Conservation (phyloP, 148 eudicot genomes). For the Dysphania ambrosioides region DNA sequence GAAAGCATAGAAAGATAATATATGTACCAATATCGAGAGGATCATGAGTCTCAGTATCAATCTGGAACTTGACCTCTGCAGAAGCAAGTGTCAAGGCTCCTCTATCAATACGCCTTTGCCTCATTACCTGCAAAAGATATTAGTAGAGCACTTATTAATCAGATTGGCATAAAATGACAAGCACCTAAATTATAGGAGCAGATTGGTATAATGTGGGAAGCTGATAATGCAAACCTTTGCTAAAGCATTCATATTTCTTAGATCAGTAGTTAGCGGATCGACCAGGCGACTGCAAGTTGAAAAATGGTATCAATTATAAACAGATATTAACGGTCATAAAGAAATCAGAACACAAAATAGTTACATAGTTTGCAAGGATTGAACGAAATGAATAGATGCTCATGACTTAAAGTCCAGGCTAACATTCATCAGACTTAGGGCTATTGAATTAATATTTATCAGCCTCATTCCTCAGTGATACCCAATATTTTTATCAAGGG, state of each 20-base stretch:
- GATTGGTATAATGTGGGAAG: conserved; percentile 1
- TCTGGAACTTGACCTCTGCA: conserved; percentile 96
- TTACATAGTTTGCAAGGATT: background rate
- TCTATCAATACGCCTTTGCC: conserved; percentile 91
- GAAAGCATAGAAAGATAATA: conserved; percentile 7
- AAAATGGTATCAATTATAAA: background rate
- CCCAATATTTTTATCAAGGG: background rate
- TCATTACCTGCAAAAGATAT: conserved; percentile 64
- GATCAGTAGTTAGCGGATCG: conserved; percentile 84
- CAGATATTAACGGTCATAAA: conserved; percentile 11
- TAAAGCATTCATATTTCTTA: conserved; percentile 82
- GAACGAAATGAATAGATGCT: conserved; percentile 1
- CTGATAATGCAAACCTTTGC: conserved; percentile 62
- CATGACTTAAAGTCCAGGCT: background rate
- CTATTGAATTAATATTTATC: background rate
- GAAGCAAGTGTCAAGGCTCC: conserved; percentile 98
- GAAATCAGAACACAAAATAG: background rate
- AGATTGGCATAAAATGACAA: background rate
- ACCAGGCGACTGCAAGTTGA: conserved; percentile 64
- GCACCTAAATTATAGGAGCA: background rate
- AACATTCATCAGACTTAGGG: background rate
- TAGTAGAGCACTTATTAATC: background rate
- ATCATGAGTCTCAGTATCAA: conserved; percentile 97
- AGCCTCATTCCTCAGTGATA: background rate
- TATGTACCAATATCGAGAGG: conserved; percentile 96